Conservation (phyloP, 768 basidiomycete genomes). For the Hebeloma cylindrosporum region DNA sequence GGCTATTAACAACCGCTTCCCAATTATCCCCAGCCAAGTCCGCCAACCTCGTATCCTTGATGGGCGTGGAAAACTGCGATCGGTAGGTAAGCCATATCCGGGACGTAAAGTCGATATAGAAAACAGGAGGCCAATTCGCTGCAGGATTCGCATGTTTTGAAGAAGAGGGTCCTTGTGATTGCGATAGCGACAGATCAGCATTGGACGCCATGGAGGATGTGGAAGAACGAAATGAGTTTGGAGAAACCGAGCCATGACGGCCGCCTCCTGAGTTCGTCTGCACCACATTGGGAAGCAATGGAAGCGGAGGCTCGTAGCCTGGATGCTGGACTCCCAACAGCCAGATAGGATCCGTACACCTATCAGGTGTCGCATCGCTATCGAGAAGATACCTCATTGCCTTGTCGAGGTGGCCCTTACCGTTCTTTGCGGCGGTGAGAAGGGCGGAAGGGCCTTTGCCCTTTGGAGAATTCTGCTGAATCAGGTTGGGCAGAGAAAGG, state of each 20-base stretch:
- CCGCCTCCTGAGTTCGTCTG: constrained; percentile 18
- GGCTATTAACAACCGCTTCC: constrained; percentile 29
- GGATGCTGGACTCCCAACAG: constrained; percentile 80
- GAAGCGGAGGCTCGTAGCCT: constrained; percentile 57
- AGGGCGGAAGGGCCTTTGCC: constrained; percentile 41
- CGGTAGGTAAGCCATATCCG: constrained; percentile 93
- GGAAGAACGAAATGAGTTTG: constrained; percentile 46
- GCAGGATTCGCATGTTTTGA: constrained; percentile 35
- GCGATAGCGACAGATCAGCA: constrained; percentile 23
- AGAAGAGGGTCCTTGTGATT: constrained; percentile 16
- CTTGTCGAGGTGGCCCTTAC: constrained; percentile 77
- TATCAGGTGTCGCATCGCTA: constrained; percentile 83
- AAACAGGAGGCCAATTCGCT: constrained; percentile 73
- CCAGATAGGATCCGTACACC: constrained; percentile 84
- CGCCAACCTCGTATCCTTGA: constrained; percentile 56
- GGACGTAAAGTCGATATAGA: constrained; percentile 88
- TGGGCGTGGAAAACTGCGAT: constrained; percentile 72
- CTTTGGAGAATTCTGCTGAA: constrained; percentile 43
- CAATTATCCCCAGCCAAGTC: constrained; percentile 32
- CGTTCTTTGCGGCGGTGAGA: constrained; percentile 68
- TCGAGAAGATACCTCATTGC: constrained; percentile 91
- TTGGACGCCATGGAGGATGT: constrained; percentile 32
- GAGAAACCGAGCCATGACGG: constrained; percentile 26
- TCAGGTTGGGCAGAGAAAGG: constrained; percentile 61
- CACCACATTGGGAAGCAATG: constrained; percentile 3